Evolutionary conservation across 2,329 filamentous ascomycete genomes (phyloP), one percentile per base, ranked within the genome.

Genomic region (Colletotrichum tanaceti): DNA sequence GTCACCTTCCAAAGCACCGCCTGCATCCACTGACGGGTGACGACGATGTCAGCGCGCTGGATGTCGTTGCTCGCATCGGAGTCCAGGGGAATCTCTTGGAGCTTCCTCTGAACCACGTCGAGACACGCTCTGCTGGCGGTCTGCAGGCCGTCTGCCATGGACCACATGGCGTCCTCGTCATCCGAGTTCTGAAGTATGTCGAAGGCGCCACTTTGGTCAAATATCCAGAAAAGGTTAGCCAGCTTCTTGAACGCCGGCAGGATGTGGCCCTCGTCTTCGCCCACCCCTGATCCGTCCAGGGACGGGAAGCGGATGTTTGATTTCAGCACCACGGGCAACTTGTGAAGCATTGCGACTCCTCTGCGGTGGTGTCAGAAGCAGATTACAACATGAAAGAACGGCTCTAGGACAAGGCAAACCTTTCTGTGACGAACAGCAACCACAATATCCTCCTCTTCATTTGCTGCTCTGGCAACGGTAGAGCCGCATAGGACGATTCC

Each of bases 11-110:
- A 85, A 16, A 85, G 70, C 3, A 85, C 78, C 49, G 83, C 80
- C 9, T 82, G 79, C 83, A 85, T 85, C 83, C 83, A 85, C 53
- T 84, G 82, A 1, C 81, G 75, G 0, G 83, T 85, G 3, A 85
- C 82, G 65, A 79, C 81, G n/a, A 85, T 78, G 57, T 85, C 83
- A 4, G 82, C 83, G 9, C 79, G 79, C 63, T 85, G 83, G 0
- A 85, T 79, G 32, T 85, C 82, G n/a, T 81, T 84, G n/a, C 79
- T 78, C 52, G 74, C 75, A 7, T 79, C 79, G 3, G 79, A 76
- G 5, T 82, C 78, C 1, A 77, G 72, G 0, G 80, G 75, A 0
- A 77, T 78, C 46, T 84, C 81, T 4, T 81, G 79, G 0, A 85
- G 76, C 22, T 79, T 81, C 44, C 76, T 75, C 54, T 85, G 82